A percentile compares a stretch with the other conserved stretches of the same genome.
Conservation (phyloP, 108 stramenopile genomes). For the Schizochytrium sp. region DNA sequence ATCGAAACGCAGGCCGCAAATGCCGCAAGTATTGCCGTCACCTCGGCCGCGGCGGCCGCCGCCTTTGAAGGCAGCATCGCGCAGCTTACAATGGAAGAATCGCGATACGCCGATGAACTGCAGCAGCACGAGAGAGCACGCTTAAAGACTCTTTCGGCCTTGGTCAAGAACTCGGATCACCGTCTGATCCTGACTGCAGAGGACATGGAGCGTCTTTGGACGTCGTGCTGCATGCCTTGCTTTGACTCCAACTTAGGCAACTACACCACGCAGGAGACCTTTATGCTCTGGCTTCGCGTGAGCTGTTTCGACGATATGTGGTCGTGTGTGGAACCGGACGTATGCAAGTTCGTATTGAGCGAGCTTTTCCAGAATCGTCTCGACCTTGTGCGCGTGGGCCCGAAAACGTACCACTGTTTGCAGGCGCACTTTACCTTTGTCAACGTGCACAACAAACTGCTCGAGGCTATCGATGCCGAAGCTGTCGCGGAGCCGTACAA, state of each 20-base stretch:
- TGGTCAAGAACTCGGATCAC: neutral
- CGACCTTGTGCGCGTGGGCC: neutral
- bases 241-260: neutral
- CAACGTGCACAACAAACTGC: neutral
- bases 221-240: neutral
- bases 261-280: conserved; percentile 17
- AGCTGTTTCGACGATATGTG: neutral
- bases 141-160: neutral
- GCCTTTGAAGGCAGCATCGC: neutral
- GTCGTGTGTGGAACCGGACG: neutral
- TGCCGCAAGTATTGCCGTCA: neutral
- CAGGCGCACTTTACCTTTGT: neutral
- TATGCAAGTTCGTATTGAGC: neutral
- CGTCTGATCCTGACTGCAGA: neutral
- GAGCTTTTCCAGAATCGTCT: neutral
- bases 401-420: neutral
- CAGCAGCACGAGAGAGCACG: neutral
- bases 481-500: neutral
- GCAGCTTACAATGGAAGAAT: neutral
- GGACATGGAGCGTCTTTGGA: conserved; percentile 4
- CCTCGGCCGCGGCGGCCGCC: neutral
- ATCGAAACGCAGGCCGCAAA: neutral
- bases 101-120: neutral
- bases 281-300: conserved; percentile 12
- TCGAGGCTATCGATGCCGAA: neutral